phyloP scores from a whole-genome alignment of 805 yeast species.

The Zygotorulaspora chibaensis region DNA sequence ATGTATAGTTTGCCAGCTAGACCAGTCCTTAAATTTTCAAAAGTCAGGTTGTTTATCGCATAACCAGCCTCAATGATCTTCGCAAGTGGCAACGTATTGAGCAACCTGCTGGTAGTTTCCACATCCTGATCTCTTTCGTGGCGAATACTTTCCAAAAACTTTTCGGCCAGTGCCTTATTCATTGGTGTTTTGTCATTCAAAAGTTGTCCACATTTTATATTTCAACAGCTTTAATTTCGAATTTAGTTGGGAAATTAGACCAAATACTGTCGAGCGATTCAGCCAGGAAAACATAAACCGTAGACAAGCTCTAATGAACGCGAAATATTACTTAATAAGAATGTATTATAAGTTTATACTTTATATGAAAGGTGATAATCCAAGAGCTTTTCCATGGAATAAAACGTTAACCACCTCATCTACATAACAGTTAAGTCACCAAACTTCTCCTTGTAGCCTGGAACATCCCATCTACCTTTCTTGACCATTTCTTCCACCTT shows the following conservation, averaged over 20 bases:
- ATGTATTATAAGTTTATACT: neutral
- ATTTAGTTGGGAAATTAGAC: too few relatives aligned
- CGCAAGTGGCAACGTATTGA: conserved; percentile 53
- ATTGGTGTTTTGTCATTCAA: conserved; percentile 6
- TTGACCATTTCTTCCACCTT: conserved; percentile 92
- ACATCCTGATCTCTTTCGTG: conserved; percentile 53
- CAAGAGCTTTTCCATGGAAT: neutral
- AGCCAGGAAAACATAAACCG: too few relatives aligned
- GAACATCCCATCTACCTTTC: conserved; percentile 97
- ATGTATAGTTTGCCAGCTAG: conserved; percentile 59
- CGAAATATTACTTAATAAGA: neutral
- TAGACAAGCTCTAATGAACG: too few relatives aligned
- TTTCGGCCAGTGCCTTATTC: conserved; percentile 35
- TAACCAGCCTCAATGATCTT: conserved; percentile 65
- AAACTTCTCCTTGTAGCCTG: conserved; percentile 97
- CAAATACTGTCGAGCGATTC: too few relatives aligned
- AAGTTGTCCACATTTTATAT: too few relatives aligned
- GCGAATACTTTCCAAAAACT: conserved; percentile 39
- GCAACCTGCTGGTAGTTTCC: conserved; percentile 41
- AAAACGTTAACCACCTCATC: neutral
- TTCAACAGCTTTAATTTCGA: too few relatives aligned
- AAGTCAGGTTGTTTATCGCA: conserved; percentile 63
- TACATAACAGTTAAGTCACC: conserved; percentile 93
- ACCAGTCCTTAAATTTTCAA: conserved; percentile 66
- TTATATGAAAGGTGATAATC: neutral